Base-by-base conservation (phyloP, 108 stramenopile species). In the Skeletonema marinoi region DNA sequence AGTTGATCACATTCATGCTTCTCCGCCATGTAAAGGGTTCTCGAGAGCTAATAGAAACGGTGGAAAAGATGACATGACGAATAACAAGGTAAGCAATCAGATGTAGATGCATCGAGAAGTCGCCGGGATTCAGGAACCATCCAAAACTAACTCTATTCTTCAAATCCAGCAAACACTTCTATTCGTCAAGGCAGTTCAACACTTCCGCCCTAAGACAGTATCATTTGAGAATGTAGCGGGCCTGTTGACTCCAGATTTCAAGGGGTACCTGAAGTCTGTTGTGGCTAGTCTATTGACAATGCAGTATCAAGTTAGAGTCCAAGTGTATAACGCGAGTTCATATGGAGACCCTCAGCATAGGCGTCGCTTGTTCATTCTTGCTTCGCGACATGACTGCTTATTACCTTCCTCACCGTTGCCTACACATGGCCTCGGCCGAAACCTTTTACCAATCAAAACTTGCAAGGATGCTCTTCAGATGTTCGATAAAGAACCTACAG, bases 331-430 rank as follows among this genome's bases (percentile, higher is more conserved):
- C 36, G 65, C 86, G 5, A 64, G 61, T 17, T 32, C 41, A 0
- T 86, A 81, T 29, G 90, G 90, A 9, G 90, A 91, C 60, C 88
- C 90, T 31, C 90, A 91, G 60, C 60, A 67, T 17, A 35, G 90
- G 32, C 50, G 61, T 13, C 48, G 90, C 9, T 39, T 91, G 9
- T 59, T 88, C 29, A 48, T 91, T 8, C 25, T 84, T 32, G 85
- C 85, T 1, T 80, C 85, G 4, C 71, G 78, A 35, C 65, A 69
- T 5, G 81, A 81, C 42, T 80, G 70, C 10, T 9, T 58, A 60
- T 41, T 85, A 25, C 87, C 88, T 25, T 8, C 33, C 6, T 41
- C 78, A 41, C 88, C 88, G 3, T 3, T 50, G 61, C 76, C 84
- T 6, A 87, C 88, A 11, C 88, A 87, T 60, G 83, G 83, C 19